Evolutionary conservation across 768 basidiomycete genomes (phyloP), one percentile per base, ranked within the genome.

Genomic region (Amylocystis lapponica): DNA sequence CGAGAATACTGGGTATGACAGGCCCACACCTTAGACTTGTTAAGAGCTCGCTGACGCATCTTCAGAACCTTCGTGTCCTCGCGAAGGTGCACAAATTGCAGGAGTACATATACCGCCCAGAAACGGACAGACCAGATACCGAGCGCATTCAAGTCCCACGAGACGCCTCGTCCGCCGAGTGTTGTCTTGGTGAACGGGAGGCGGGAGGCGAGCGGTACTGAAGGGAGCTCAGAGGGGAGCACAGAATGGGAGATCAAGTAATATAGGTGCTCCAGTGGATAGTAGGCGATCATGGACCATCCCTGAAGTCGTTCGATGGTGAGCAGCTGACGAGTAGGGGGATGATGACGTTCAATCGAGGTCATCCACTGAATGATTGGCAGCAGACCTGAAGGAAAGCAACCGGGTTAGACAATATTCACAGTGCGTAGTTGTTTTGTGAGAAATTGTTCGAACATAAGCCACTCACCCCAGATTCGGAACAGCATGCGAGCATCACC

Each of bases 291-390:
- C 86, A 90, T 88, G 2, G 83, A 66, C 66, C 74, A 84, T 14
- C 77, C 87, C 58, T 90, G 87, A 17, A 88, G 66, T 21, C 87
- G 82, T 57, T 90, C 87, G 33, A 90, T 85, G 1, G 75, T 84
- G 38, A 82, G 76, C 23, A 89, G 70, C 33, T 71, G 71, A 3
- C 80, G 74, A 2, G 87, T 89, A 3, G 83, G 80, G 11, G 80
- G 80, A 1, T 79, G 81, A 30, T 63, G 76, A n/a, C 79, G 76
- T 59, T 88, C 86, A 53, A 89, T 61, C 1, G 81, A 73, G 14
- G 84, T 78, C 36, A 90, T 70, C 87, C 86, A 90, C 55, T 86
- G 83, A 33, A 88, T 60, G 31, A 86, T 86, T 20, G 85, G 83
- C 14, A 90, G 64, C n/a, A 88, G 64, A 36, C 86, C 86, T 89